Evolutionary conservation across 2,329 filamentous ascomycete species (phyloP).

Genomic region (Ceratocystis eucalypticola): DNA sequence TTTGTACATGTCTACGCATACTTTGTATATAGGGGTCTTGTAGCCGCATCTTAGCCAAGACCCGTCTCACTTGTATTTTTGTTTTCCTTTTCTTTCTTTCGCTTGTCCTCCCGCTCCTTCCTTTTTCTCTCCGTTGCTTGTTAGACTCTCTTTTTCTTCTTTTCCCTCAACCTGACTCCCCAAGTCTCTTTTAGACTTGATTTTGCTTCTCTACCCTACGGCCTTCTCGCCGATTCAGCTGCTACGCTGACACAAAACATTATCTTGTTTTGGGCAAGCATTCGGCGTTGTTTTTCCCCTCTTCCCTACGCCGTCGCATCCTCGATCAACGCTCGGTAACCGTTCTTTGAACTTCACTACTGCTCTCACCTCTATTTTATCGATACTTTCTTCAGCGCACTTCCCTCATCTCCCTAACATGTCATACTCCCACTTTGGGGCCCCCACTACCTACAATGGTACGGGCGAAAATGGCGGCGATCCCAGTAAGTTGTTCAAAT

Average conservation of each 20-base stretch:
- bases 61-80: neutral
- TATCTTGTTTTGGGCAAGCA: neutral
- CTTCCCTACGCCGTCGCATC: neutral
- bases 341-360: neutral
- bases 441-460: conserved; percentile 49
- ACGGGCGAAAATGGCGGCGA: conserved; percentile 57
- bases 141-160: neutral
- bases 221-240: conserved; percentile 2
- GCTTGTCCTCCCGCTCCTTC: neutral
- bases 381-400: neutral
- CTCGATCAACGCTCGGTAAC: neutral
- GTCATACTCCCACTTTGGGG: conserved; percentile 47
- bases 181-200: neutral
- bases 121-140: neutral
- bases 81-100: neutral
- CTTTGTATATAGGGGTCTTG: neutral
- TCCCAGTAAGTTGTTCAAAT: conserved; percentile 31
- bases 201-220: neutral
- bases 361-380: neutral
- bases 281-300: neutral
- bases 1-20: too few relatives aligned
- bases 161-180: conserved; percentile 17
- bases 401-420: conserved; percentile 28
- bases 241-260: neutral
- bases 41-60: neutral